These are phyloP conservation scores for Vaccinium vitisidaea DNA, from an alignment of 148 eudicot species.

Conservation along the genomic window DNA sequence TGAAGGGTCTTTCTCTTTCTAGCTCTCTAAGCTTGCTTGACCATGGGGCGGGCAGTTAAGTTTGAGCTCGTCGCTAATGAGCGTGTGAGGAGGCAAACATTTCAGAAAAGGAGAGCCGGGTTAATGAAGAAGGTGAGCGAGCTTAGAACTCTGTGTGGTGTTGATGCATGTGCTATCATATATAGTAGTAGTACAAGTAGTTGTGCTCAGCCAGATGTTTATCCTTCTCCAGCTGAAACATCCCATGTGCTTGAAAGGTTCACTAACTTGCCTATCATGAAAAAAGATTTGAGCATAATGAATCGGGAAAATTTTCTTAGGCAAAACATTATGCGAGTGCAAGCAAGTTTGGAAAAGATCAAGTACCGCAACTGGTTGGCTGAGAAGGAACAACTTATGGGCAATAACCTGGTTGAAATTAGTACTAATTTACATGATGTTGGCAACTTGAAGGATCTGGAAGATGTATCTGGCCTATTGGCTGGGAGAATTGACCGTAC, in stretches of 20 bases:
- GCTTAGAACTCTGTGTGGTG: conserved; percentile 15
- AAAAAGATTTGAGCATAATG: background rate
- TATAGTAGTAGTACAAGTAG: background rate
- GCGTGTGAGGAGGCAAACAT: conserved; percentile 17
- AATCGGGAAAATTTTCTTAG: conserved; percentile 1
- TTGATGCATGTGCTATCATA: conserved; percentile 22
- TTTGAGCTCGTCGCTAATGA: conserved; percentile 12
- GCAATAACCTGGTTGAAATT: background rate
- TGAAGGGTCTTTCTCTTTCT: background rate
- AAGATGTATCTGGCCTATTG: background rate
- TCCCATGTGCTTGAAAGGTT: conserved; percentile 7
- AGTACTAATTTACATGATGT: background rate
- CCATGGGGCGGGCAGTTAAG: conserved; percentile 18
- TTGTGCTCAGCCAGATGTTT: conserved; percentile 14
- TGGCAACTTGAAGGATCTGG: conserved; percentile 8
- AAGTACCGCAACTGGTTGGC: background rate
- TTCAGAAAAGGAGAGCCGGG: conserved; percentile 8
- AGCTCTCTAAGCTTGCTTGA: background rate
- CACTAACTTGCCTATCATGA: background rate
- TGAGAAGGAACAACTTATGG: conserved; percentile 14
- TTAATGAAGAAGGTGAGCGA: conserved; percentile 22
- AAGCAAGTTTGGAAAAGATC: background rate
- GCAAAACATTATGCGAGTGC: background rate
- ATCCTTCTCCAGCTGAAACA: conserved; percentile 13
- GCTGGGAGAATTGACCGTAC: background rate